Evolutionary conservation across 2,329 filamentous ascomycete species (phyloP).

Genomic region (Dothideomycetes sp.): DNA sequence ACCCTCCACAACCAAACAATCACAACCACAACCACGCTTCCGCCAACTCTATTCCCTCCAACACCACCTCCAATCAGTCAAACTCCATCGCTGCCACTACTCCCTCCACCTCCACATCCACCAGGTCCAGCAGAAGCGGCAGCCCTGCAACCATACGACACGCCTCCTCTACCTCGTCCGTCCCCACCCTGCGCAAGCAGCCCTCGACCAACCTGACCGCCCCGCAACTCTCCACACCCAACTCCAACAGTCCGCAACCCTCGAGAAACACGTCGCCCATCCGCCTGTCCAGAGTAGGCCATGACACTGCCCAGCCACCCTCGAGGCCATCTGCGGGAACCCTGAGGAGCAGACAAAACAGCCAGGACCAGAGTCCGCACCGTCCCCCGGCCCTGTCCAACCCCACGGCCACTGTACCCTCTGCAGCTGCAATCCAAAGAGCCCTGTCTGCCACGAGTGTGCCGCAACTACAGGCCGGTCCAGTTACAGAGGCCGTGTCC

Average conservation of each 20-base stretch:
- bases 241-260: conserved; percentile 30
- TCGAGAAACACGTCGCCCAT: conserved; percentile 38
- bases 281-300: conserved; percentile 17
- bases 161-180: conserved; percentile 6
- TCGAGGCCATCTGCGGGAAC: conserved; percentile 13
- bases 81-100: too few species aligned
- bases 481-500: conserved; percentile 48
- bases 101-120: too few species aligned
- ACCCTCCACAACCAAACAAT: conserved; percentile 8
- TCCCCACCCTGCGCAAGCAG: conserved; percentile 14
- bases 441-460: conserved; percentile 58
- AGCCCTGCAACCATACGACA: conserved; percentile 11
- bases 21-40: too few species aligned
- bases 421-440: conserved; percentile 53
- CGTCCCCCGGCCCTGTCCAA: conserved; percentile 24
- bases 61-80: too few species aligned
- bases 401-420: conserved; percentile 38
- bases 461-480: conserved; percentile 49
- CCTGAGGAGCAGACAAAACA: conserved; percentile 32
- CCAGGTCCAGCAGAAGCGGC: conserved; percentile 12
- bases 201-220: conserved; percentile 18
- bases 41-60: too few species aligned
- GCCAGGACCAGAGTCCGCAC: conserved; percentile 30
- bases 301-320: conserved; percentile 14
- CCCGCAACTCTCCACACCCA: conserved; percentile 21